Evolutionary conservation across 345 rosid genomes (phyloP), one percentile per base, ranked within the genome.

Genomic region (Sonneratia alba): DNA sequence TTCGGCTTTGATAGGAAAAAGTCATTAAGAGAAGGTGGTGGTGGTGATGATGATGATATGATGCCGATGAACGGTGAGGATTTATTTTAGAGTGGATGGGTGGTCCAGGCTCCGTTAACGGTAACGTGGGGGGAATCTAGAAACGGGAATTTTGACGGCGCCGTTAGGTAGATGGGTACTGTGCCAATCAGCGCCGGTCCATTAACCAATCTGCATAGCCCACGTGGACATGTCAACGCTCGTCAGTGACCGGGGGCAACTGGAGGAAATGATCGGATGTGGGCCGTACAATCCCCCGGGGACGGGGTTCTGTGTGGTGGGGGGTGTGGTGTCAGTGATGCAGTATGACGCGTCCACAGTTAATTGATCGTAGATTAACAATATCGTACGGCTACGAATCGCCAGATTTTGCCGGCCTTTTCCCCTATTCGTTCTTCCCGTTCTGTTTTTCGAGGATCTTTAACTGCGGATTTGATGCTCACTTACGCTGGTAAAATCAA

Each of bases 61-160:
- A 47, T 47, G 13, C 13, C 2, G 15, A 13, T 84, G 78, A 73
- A 80, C 80, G 89, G 94, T 77, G 71, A 73, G 63, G 86, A 80
- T 78, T 77, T 66, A 68, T 48, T 74, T 70, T 56, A 55, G 66
- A n/a, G 55, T 71, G 43, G 14, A 42, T 61, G 42, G 48, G 83
- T 78, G 90, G 83, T 84, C 88, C 91, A 81, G 63, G 5, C 77
- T 74, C 83, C 83, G 79, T 83, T 80, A 81, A 78, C 77, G 75
- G 76, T 69, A 86, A 88, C 51, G 51, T 80, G 87, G 70, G 34
- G 85, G 89, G 87, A 82, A 82, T 87, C 81, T 76, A 63, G 76
- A 74, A 76, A 88, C 86, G 90, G 90, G 84, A 69, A 71, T 74
- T 71, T 81, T 86, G 96, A 90, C 88, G 96, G 94, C 96, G 91